Conservation (phyloP, 2,329 filamentous ascomycete genomes). For the Fusarium virguliforme region DNA sequence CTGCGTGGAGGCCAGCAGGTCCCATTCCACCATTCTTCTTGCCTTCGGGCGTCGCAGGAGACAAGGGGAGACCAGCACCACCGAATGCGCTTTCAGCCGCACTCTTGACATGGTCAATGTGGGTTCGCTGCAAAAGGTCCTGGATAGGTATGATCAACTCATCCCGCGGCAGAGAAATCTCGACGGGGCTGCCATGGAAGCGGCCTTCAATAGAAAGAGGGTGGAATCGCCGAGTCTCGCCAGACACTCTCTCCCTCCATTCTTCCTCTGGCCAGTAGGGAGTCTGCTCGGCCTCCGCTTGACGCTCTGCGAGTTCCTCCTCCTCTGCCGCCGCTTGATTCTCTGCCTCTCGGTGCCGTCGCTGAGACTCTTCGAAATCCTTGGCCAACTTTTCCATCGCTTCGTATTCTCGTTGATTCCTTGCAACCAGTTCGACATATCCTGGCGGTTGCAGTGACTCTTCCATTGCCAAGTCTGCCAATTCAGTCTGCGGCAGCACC, state of each 20-base stretch:
- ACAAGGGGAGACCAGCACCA: conserved; percentile 82
- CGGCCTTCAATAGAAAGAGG: conserved; percentile 81
- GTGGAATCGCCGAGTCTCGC: conserved; percentile 73
- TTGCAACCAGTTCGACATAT: conserved; percentile 66
- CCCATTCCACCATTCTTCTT: conserved; percentile 74
- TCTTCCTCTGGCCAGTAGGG: conserved; percentile 54
- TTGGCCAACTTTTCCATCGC: conserved; percentile 70
- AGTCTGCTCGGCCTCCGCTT: conserved; percentile 50
- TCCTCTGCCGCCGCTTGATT: conserved; percentile 55
- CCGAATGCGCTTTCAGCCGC: conserved; percentile 84
- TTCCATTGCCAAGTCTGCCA: conserved; percentile 41
- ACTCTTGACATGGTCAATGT: conserved; percentile 81
- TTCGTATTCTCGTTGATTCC: conserved; percentile 69
- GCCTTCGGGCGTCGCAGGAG: conserved; percentile 77
- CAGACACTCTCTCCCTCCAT: conserved; percentile 55
- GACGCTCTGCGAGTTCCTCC: conserved; percentile 53
- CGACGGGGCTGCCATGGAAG: conserved; percentile 81
- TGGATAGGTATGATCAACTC: conserved; percentile 80
- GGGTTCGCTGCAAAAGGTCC: conserved; percentile 76
- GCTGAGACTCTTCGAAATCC: conserved; percentile 68
- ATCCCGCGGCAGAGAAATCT: conserved; percentile 81
- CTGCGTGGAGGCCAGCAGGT: conserved; percentile 75
- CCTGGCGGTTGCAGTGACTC: conserved; percentile 52
- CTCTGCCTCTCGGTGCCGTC: conserved; percentile 53
- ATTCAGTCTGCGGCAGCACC: conserved; percentile 2